Evolutionary conservation across 176 grass and related monocot species (phyloP).

Genomic region (Secale cereale): DNA sequence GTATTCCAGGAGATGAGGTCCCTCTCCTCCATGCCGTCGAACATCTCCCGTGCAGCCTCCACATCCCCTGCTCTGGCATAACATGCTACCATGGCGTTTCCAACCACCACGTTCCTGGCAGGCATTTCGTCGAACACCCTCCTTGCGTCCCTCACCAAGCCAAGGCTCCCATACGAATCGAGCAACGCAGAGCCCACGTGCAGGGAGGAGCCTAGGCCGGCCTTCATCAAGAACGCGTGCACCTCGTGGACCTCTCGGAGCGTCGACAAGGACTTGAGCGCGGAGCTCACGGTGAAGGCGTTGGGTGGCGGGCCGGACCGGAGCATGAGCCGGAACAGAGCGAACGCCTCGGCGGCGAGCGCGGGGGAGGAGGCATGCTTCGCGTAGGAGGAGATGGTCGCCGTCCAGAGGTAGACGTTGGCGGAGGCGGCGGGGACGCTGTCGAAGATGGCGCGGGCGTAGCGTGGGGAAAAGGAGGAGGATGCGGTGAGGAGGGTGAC

Average conservation of each 20-base stretch:
- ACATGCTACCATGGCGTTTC: conserved; percentile 45
- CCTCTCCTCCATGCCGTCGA: conserved; percentile 31
- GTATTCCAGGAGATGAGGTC: conserved; percentile 56
- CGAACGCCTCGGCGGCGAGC: conserved; percentile 18
- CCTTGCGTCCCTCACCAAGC: conserved; percentile 25
- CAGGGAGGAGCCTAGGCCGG: conserved; percentile 33
- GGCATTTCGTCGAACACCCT: conserved; percentile 26
- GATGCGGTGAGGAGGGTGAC: conserved; percentile 37
- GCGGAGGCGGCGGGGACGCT: background rate
- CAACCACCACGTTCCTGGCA: conserved; percentile 9
- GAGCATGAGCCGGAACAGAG: conserved; percentile 46
- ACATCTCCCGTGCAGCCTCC: conserved; percentile 18
- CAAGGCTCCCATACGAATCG: conserved; percentile 37
- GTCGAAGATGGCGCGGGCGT: conserved; percentile 44
- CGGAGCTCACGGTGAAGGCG: conserved; percentile 49
- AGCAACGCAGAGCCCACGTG: conserved; percentile 43
- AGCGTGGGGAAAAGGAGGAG: conserved; percentile 23
- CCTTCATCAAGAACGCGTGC: conserved; percentile 28
- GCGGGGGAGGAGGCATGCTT: conserved; percentile 18
- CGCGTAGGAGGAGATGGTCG: conserved; percentile 38
- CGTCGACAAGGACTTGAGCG: conserved; percentile 40
- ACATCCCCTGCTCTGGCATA: conserved; percentile 36
- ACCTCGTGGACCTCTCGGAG: conserved; percentile 20
- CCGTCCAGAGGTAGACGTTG: conserved; percentile 60
- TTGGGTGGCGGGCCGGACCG: conserved; percentile 42